Evolutionary conservation across 208 protist species (phyloP).

Genomic region (Acanthamoeba triangularis): DNA sequence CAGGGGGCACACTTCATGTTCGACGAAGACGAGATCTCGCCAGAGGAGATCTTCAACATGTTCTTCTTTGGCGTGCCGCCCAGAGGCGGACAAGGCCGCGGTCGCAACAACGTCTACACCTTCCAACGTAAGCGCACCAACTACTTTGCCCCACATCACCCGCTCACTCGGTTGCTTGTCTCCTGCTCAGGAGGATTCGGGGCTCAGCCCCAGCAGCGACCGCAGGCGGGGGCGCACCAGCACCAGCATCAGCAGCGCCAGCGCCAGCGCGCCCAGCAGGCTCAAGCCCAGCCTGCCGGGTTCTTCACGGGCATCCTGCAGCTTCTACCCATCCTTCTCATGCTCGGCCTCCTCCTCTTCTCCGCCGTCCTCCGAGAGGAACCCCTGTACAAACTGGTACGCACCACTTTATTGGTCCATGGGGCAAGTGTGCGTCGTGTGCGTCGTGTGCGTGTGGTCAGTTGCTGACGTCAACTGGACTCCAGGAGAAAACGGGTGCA

Average conservation of each 20-base stretch:
- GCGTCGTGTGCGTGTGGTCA: not conserved
- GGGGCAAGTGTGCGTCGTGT: not conserved
- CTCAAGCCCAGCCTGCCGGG: not conserved
- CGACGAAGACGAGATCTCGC: conserved; percentile 78
- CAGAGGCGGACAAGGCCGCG: not conserved
- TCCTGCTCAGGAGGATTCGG: not conserved
- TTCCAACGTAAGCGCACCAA: not conserved
- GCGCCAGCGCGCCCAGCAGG: not conserved
- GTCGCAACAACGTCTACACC: not conserved
- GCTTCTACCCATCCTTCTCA: conserved; percentile 24
- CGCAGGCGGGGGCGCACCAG: not conserved
- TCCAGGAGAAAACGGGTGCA: conserved; percentile 8
- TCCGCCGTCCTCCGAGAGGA: conserved; percentile 20
- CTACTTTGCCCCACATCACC: not conserved
- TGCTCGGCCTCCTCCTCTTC: conserved; percentile 27
- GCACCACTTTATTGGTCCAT: not conserved
- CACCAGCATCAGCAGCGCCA: not conserved
- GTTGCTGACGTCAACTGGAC: not conserved
- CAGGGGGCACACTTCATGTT: conserved; percentile 13
- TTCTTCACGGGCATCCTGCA: not conserved
- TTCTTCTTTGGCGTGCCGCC: conserved; percentile 75
- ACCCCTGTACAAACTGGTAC: conserved; percentile 54
- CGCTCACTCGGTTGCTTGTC: not conserved
- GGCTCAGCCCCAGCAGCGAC: not conserved
- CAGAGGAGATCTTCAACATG: conserved; percentile 82